Evolutionary conservation across 768 basidiomycete genomes (phyloP).

Genomic region (Boletus eberwhitei): DNA sequence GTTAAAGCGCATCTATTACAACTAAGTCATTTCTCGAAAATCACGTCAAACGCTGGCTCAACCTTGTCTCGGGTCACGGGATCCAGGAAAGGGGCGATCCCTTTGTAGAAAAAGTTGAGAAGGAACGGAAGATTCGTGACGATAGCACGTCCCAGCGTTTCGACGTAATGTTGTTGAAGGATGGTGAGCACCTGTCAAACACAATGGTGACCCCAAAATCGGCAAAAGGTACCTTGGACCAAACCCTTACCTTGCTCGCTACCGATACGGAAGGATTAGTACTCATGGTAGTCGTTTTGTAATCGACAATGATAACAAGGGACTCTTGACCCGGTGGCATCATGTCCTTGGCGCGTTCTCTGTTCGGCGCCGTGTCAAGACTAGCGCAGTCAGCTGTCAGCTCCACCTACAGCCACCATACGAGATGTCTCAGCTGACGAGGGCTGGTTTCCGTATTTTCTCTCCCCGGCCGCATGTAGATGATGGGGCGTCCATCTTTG

Average conservation of each 20-base stretch:
- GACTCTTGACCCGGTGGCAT: conserved; percentile 85
- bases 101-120: conserved; percentile 76
- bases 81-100: conserved; percentile 82
- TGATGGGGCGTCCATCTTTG: conserved; percentile 78
- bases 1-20: conserved; percentile 78
- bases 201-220: background rate
- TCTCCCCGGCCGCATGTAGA: conserved; percentile 85
- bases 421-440: conserved; percentile 79
- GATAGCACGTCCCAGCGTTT: conserved; percentile 80
- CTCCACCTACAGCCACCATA: conserved; percentile 73
- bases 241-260: conserved; percentile 59
- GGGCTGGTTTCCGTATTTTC: conserved; percentile 80
- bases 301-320: conserved; percentile 81
- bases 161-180: conserved; percentile 85
- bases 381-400: background rate
- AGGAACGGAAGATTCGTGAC: conserved; percentile 78
- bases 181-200: conserved; percentile 61
- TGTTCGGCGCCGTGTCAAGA: conserved; percentile 28
- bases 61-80: conserved; percentile 89
- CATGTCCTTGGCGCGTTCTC: conserved; percentile 85
- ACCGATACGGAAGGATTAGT: conserved; percentile 83
- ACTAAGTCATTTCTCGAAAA: background rate
- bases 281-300: conserved; percentile 74
- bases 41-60: background rate
- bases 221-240: background rate